Conservation (phyloP, 805 yeast species). For the Tetrapisispora phaffii region DNA sequence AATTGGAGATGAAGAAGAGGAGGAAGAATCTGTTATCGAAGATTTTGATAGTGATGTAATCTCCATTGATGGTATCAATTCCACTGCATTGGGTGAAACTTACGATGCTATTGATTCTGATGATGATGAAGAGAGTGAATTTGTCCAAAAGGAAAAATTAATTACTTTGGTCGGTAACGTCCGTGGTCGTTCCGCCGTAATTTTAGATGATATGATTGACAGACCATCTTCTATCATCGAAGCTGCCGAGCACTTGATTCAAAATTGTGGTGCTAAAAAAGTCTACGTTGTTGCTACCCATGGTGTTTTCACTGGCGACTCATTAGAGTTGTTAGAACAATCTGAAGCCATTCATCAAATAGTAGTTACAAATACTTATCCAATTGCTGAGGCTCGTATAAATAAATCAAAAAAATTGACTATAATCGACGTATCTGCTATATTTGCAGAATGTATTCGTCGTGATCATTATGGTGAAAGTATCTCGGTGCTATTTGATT, state of each 20-base stretch:
- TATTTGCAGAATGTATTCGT: conserved; percentile 95
- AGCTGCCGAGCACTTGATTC: conserved; percentile 94
- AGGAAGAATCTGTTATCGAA: conserved; percentile 21
- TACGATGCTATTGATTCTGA: conserved; percentile 69
- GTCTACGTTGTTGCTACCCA: conserved; percentile 92
- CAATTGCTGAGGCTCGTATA: conserved; percentile 57
- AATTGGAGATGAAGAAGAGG: conserved; percentile 66
- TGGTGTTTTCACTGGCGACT: conserved; percentile 83
- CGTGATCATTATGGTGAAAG: conserved; percentile 98
- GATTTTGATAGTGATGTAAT: conserved; percentile 21
- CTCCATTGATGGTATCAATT: conserved; percentile 16
- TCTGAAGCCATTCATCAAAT: conserved; percentile 81
- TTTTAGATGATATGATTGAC: conserved; percentile 94
- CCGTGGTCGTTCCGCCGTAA: conserved; percentile 80
- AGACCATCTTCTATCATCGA: conserved; percentile 89
- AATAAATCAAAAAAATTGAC: conserved; percentile 58
- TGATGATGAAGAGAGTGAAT: conserved; percentile 42
- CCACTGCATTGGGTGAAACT: conserved; percentile 69
- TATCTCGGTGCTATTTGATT: conserved; percentile 85
- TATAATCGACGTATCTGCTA: conserved; percentile 87
- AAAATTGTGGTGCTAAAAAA: conserved; percentile 90
- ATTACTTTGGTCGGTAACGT: conserved; percentile 97
- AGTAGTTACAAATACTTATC: conserved; percentile 94
- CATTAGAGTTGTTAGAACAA: conserved; percentile 67
- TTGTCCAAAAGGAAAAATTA: conserved; percentile 53